These are phyloP conservation scores for Blastobotrys buckinghamii DNA, from an alignment of 1,139 yeast species.

Conservation along the genomic window DNA sequence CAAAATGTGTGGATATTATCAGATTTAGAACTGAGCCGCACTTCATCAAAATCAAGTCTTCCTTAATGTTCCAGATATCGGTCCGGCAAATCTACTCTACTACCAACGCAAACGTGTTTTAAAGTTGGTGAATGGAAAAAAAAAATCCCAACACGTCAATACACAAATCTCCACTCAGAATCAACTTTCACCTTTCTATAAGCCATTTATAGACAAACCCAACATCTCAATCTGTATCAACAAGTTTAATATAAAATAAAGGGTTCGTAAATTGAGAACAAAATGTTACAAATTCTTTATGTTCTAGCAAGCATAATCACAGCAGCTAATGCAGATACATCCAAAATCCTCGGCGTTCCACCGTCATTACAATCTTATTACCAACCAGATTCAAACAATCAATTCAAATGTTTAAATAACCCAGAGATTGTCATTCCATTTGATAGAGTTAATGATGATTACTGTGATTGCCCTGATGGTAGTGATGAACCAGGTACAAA, in stretches of 20 bases:
- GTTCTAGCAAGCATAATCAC: neutral
- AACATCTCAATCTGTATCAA: too few species aligned
- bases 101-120: too few species aligned
- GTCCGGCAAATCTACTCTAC: neutral
- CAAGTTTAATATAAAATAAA: too few species aligned
- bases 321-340: neutral
- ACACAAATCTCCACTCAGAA: neutral
- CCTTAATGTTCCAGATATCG: neutral
- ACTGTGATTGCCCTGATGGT: constrained; percentile 97
- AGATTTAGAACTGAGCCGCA: too few species aligned
- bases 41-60: neutral
- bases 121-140: too few species aligned
- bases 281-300: neutral
- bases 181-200: too few species aligned
- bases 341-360: neutral
- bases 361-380: constrained; percentile 36
- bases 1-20: too few species aligned
- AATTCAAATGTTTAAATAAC: constrained; percentile 66
- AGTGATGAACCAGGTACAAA: constrained; percentile 95
- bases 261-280: too few species aligned
- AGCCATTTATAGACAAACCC: too few species aligned
- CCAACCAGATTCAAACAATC: constrained; percentile 43
- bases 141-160: neutral
- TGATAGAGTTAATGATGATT: constrained; percentile 74
- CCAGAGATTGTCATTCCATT: constrained; percentile 55